Evolutionary conservation across 176 grass and related monocot species (phyloP).

Genomic region (Aegilops longissima): DNA sequence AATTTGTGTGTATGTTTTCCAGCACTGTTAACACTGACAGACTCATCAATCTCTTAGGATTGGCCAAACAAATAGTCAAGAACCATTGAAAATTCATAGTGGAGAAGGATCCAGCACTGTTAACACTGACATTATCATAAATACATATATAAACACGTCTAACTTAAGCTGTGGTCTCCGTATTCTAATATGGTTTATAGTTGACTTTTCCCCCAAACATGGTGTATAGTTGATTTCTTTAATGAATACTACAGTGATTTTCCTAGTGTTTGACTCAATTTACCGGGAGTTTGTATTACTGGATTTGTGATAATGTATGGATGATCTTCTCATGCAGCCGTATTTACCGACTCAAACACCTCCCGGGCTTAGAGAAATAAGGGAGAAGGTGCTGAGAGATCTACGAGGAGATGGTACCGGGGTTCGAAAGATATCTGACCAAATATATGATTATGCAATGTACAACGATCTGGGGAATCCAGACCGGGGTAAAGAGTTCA

Average conservation of each 20-base stretch:
- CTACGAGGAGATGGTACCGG: constrained; percentile 81
- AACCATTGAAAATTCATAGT: background rate
- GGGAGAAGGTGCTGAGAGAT: constrained; percentile 76
- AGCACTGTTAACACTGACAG: background rate
- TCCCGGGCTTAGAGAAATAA: constrained; percentile 64
- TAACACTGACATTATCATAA: no score
- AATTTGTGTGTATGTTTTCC: background rate
- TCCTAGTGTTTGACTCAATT: background rate
- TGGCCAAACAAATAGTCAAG: background rate
- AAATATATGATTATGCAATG: constrained; percentile 79
- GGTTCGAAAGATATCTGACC: constrained; percentile 70
- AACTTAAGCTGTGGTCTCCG: background rate
- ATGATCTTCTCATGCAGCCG: constrained; percentile 61
- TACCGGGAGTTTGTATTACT: background rate
- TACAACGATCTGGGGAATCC: constrained; percentile 99
- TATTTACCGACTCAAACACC: constrained; percentile 92
- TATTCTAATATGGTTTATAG: background rate
- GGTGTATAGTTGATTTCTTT: background rate
- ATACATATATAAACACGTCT: background rate
- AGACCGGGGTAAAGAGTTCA: constrained; percentile 63
- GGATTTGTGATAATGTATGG: constrained; percentile 30
- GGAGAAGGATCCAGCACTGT: no score
- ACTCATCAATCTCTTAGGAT: background rate
- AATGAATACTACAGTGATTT: background rate
- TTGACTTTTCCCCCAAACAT: background rate